Percentiles rank a stretch among this genome's conserved stretches.
Evolutionary conservation across 768 basidiomycete genomes (phyloP).

Genomic region (Lactarius evosmus): DNA sequence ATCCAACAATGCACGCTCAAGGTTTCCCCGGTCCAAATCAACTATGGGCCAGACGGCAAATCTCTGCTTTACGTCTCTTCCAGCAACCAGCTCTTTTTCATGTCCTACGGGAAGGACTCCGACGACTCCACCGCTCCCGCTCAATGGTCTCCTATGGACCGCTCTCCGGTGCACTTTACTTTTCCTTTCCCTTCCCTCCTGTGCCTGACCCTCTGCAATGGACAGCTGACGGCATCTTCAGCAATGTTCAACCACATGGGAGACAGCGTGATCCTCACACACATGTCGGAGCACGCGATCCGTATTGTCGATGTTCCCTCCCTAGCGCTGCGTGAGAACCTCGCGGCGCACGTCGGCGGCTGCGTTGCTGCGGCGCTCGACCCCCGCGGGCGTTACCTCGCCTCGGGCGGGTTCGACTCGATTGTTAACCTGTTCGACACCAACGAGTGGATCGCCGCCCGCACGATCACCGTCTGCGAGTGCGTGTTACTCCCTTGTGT

Average conservation of each 20-base stretch:
- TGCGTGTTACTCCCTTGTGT: constrained; percentile 39
- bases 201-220: not conserved
- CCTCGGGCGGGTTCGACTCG: constrained; percentile 76
- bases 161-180: constrained; percentile 16
- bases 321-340: constrained; percentile 53
- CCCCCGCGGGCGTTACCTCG: constrained; percentile 77
- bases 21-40: constrained; percentile 59
- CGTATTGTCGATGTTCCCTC: constrained; percentile 70
- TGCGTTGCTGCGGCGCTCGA: constrained; percentile 73
- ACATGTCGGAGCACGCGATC: constrained; percentile 60
- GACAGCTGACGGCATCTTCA: constrained; percentile 54
- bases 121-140: constrained; percentile 48
- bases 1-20: constrained; percentile 59
- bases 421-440: constrained; percentile 81
- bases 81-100: constrained; percentile 56
- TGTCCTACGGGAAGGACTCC: constrained; percentile 52
- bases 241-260: constrained; percentile 76
- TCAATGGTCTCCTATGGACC: constrained; percentile 43
- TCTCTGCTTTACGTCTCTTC: constrained; percentile 61
- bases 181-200: constrained; percentile 7
- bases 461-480: constrained; percentile 80
- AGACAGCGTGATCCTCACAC: constrained; percentile 65
- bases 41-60: constrained; percentile 70
- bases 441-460: constrained; percentile 74
- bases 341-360: constrained; percentile 78